Base-by-base conservation (phyloP, 441 rosid species). In the Kokia cookei region DNA sequence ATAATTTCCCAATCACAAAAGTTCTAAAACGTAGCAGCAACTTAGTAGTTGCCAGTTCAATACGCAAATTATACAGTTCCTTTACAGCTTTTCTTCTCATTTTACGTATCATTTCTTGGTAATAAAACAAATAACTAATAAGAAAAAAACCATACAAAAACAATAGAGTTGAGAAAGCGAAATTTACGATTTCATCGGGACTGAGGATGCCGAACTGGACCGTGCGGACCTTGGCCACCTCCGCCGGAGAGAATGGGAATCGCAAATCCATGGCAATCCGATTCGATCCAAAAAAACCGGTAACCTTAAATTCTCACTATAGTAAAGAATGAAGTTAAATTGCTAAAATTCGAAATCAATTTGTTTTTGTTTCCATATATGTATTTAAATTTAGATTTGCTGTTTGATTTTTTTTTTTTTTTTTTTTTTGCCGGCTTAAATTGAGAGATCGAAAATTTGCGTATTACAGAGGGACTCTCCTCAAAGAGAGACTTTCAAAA, bases 241-340 rank as follows among this genome's bases (percentile, higher is more conserved):
- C 99, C 72, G 98, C 98, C 68, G 99, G 99, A 6, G 98, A 94
- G 82, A 74, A 91, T 1, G 97, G 91, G 57, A 93, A 94, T 12
- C 98, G 85, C 65, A 83, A 80, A 86, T 96, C 99, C 99, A 96
- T 96, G 82, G 76, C 40, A 3, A 79, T 69, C 76, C 43, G 47
- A 27, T 69, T 45, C 7, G 53, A 40, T 7, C 37, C 70, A 35
- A 50, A 72, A 53, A 50, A 17, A 22, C 84, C 13, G 35, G 75
- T 83, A 86, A 47, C 62, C 63, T 59, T 74, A 65, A 69, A 22
- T 42, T 60, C 76, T 53, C 66, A 19, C 53, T 24, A 7, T 7
- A 32, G 27, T 15, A 19, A 14, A 10, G 15, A 54, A 12, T 0
- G 15, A 45, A 35, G 29, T 9, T 0, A 29, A 57, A 14, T 3